Conservation (phyloP, 2,329 filamentous ascomycete genomes). For the Phaeosphaeria sp. region DNA sequence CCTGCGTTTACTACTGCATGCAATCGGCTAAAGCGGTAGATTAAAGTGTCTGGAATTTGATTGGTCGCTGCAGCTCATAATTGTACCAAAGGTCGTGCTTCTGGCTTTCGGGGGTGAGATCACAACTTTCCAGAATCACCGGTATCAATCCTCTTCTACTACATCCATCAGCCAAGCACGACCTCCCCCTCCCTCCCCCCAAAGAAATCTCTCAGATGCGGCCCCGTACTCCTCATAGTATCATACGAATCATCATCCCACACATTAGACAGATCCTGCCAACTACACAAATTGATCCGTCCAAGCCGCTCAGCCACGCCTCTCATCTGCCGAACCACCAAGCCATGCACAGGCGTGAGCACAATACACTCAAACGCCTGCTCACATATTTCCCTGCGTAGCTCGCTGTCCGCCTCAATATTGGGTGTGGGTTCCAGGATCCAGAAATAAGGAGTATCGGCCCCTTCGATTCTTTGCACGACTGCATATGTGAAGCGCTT, state of each 20-base stretch:
- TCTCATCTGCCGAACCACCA: neutral
- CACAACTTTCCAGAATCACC: too few relatives aligned
- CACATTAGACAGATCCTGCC: neutral
- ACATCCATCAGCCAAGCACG: neutral
- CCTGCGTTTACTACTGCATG: too few relatives aligned
- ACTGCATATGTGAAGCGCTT: neutral
- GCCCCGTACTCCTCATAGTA: neutral
- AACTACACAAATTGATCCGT: neutral
- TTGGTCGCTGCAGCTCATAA: too few relatives aligned
- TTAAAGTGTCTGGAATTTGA: too few relatives aligned
- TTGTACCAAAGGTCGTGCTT: too few relatives aligned
- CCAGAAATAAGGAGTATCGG: neutral
- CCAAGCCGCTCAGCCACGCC: neutral
- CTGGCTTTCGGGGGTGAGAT: too few relatives aligned
- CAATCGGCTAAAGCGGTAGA: too few relatives aligned
- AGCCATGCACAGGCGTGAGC: neutral
- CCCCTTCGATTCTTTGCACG: neutral
- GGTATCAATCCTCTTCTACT: too few relatives aligned
- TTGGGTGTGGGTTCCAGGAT: neutral
- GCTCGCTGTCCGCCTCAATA: neutral
- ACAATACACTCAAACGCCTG: neutral
- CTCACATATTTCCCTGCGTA: neutral
- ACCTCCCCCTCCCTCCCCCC: neutral
- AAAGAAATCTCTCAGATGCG: neutral
- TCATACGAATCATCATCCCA: neutral